Evolutionary conservation across 148 eudicot species (phyloP), one percentile per base, ranked within the genome.

Genomic region (Diospyros lotus): DNA sequence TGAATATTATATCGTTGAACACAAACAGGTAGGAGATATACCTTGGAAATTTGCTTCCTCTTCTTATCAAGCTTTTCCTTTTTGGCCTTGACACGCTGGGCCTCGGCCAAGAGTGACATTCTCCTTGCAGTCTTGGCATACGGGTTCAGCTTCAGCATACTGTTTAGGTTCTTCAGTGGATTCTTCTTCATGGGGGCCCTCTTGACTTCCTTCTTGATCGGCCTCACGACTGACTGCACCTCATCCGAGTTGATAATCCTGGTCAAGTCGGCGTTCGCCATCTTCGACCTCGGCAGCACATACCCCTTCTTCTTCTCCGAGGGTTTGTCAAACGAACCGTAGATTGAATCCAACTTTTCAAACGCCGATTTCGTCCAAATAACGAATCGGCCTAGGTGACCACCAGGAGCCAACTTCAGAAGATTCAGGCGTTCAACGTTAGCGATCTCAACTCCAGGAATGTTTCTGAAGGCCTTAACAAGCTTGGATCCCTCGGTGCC

Each of bases 401-500:
- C 94, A 8, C 94, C 94, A 5, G 94, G 91, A 10, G 94, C 94
- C 1, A 90, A 79, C 76, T 88, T 90, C 79, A 90, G 74, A 69
- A 90, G 43, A 41, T 88, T 88, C 0, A 90, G 68, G 2, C 94
- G 78, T 7, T 89, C 90, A 0, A 90, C 91, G 56, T 90, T 85
- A 38, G 88, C 28, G 28, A 28, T 28, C 28, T 28, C 28, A 28
- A 28, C 28, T 28, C 28, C 28, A 28, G 28, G 28, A 10, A 90
- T 80, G 80, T 90, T 88, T 67, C 94, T 68, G 66, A 90, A 90
- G 0, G 91, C 89, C 84, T 90, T 88, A 0, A 83, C 86, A 0
- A 90, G 74, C 84, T 90, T 90, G 0, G 91, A 80, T 0, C 91
- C 28, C 28, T 28, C 28, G 28, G 28, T 28, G 28, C 28, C 28